Evolutionary conservation across 768 basidiomycete genomes (phyloP), one percentile per base, ranked within the genome.

Genomic region (Suillus fuscotomentosus): DNA sequence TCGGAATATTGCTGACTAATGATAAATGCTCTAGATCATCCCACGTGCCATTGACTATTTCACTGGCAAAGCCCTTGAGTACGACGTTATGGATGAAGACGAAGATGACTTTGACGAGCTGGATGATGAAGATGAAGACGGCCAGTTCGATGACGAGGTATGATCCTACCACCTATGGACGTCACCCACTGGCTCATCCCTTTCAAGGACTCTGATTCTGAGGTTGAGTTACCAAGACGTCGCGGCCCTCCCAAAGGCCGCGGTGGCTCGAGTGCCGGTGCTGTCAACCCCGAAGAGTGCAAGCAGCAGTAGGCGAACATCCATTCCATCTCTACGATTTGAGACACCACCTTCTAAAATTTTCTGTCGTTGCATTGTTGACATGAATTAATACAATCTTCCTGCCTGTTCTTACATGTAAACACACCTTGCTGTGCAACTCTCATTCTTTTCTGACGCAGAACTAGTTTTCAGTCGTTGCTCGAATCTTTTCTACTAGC

Each of bases 1-100:
- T 22, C 63, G 22, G 48, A 24, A 8, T 4, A 24, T 45, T 34
- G n/a, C 60, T 67, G 61, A 66, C 54, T 62, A 50, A 64, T 43
- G 7, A 43, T 50, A 1, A 60, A 24, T 31, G 48, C 20, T 36
- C 6, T 68, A 97, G 94, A 85, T 98, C 73, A 94, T 99, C 65
- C 96, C 97, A 62, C 92, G 92, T 67, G 97, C 95, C 14, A 81
- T 99, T 64, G 97, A 99, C 78, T 98, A 91, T 83, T 99, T 99
- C 82, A 97, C 95, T 7, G 96, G 96, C 68, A 96, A 96, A 79
- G 94, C 95, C 15, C 86, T 97, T 57, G 89, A 94, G 70, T 95
- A 89, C 74, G 93, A 93, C 47, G 74, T 83, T 68, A 67, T 68
- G 54, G 81, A 86, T 9, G 85, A 86, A 1, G 84, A 84, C 5